Evolutionary conservation across 2,329 filamentous ascomycete genomes (phyloP).

Genomic region (Ophiostoma perfectum): DNA sequence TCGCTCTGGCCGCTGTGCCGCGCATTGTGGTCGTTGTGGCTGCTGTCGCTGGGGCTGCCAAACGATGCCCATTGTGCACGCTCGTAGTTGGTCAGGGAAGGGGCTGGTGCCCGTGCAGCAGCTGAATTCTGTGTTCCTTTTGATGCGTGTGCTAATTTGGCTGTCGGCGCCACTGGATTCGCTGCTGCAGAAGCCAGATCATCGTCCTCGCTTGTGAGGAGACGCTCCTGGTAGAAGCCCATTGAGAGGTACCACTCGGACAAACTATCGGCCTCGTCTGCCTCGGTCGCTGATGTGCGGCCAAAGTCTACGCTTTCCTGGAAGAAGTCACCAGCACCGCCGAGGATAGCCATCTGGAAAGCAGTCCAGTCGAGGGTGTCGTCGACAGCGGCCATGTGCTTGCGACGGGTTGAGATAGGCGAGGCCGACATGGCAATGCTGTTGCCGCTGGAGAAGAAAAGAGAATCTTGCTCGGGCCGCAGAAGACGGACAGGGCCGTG

Average conservation of each 20-base stretch:
- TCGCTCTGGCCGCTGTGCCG: conserved; percentile 9
- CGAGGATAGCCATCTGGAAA: conserved; percentile 60
- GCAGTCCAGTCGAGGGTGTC: conserved; percentile 58
- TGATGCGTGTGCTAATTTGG: background rate
- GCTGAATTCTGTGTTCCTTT: background rate
- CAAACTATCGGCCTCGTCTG: conserved; percentile 46
- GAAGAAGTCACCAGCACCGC: conserved; percentile 50
- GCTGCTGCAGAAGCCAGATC: conserved; percentile 8
- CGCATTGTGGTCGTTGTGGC: background rate
- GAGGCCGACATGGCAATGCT: background rate
- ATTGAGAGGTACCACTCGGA: conserved; percentile 48
- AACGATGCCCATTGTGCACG: conserved; percentile 1
- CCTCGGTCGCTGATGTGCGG: conserved; percentile 34
- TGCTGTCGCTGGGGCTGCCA: conserved; percentile 5
- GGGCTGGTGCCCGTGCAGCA: background rate
- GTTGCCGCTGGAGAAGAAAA: conserved; percentile 2
- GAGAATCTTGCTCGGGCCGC: conserved; percentile 36
- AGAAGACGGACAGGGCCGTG: conserved; percentile 53
- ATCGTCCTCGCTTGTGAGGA: conserved; percentile 31
- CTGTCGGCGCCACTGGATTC: background rate
- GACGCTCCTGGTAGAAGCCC: conserved; percentile 42
- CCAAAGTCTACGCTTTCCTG: conserved; percentile 41
- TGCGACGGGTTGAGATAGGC: conserved; percentile 11
- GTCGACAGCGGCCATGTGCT: conserved; percentile 34
- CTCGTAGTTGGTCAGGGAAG: background rate